Percentiles rank a stretch among this genome's conserved stretches.
Conservation (phyloP, 169 alveolate species). For the Cryptosporidium muris region DNA sequence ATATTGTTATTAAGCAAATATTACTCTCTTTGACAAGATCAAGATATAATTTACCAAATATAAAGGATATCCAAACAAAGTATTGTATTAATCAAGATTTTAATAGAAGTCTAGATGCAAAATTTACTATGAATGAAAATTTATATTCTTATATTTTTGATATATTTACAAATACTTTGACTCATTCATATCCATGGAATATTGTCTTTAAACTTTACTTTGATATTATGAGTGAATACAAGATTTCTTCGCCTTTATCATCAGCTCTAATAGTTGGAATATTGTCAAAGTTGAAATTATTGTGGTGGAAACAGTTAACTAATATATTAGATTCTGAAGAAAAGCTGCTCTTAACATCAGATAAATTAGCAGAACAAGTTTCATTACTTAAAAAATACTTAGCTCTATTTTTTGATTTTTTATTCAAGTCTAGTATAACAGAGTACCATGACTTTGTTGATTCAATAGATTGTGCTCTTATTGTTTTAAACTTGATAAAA, state of each 20-base stretch:
- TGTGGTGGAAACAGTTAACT: too few species aligned
- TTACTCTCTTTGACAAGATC: conserved; percentile 33
- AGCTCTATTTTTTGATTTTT: too few species aligned
- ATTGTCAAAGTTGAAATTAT: too few species aligned
- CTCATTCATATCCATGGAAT: conserved; percentile 12
- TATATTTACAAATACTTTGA: conserved; percentile 7
- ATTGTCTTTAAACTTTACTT: conserved; percentile 20
- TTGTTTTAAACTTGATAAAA: conserved; percentile 17
- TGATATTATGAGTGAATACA: conserved; percentile 12
- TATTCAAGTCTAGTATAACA: too few species aligned
- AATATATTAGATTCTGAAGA: too few species aligned
- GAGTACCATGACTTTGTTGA: too few species aligned
- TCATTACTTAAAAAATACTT: too few species aligned
- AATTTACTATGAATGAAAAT: neutral
- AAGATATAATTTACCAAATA: neutral
- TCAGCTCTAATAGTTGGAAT: too few species aligned
- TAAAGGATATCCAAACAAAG: neutral
- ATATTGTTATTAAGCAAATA: conserved; percentile 30
- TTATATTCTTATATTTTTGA: conserved; percentile 15
- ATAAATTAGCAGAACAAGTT: too few species aligned
- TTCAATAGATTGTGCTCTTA: neutral
- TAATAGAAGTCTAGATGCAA: neutral
- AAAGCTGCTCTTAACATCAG: too few species aligned
- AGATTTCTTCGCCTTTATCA: too few species aligned
- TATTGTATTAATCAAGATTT: neutral